These are phyloP conservation scores for Chalciporus pseudorubinellus DNA, from an alignment of 768 basidiomycete species.

Conservation along the genomic window DNA sequence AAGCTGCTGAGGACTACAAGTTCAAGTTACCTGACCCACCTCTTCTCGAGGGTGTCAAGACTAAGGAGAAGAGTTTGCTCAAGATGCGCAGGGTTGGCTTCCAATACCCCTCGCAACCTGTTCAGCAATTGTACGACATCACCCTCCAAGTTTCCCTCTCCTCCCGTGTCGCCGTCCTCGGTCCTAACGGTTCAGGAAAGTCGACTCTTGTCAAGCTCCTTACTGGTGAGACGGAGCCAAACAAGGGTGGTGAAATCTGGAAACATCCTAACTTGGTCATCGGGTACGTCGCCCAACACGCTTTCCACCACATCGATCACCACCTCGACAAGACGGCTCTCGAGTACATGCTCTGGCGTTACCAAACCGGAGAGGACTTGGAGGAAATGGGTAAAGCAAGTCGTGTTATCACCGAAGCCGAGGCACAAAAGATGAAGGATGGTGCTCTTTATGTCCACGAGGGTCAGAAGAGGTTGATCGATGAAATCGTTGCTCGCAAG, in stretches of 20 bases:
- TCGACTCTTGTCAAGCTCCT: conserved; percentile 96
- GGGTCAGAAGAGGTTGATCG: conserved; percentile 92
- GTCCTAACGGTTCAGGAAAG: conserved; percentile 99
- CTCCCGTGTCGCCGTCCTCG: conserved; percentile 96
- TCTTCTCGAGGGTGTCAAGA: conserved; percentile 99
- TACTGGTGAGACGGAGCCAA: conserved; percentile 94
- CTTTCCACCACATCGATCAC: conserved; percentile 98
- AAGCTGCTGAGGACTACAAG: conserved; percentile 95
- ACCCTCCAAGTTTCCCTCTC: conserved; percentile 96
- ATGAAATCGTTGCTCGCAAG: conserved; percentile 88
- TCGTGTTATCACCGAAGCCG: conserved; percentile 84
- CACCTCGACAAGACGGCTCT: conserved; percentile 98
- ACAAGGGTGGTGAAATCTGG: conserved; percentile 97
- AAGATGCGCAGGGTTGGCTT: conserved; percentile 98
- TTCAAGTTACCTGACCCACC: conserved; percentile 98
- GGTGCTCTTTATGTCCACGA: conserved; percentile 82
- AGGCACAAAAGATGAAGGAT: conserved; percentile 95
- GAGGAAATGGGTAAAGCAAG: conserved; percentile 94
- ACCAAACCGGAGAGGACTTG: conserved; percentile 98
- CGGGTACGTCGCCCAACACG: conserved; percentile 98
- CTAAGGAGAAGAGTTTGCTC: conserved; percentile 94
- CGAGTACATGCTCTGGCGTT: conserved; percentile 99
- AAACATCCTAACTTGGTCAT: conserved; percentile 99
- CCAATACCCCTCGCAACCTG: conserved; percentile 86
- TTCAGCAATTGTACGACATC: conserved; percentile 93